A percentile compares a stretch with the other conserved stretches of the same genome.
These are phyloP conservation scores for Morella rubra DNA, from an alignment of 306 rosid genomes.

Conservation along the genomic window DNA sequence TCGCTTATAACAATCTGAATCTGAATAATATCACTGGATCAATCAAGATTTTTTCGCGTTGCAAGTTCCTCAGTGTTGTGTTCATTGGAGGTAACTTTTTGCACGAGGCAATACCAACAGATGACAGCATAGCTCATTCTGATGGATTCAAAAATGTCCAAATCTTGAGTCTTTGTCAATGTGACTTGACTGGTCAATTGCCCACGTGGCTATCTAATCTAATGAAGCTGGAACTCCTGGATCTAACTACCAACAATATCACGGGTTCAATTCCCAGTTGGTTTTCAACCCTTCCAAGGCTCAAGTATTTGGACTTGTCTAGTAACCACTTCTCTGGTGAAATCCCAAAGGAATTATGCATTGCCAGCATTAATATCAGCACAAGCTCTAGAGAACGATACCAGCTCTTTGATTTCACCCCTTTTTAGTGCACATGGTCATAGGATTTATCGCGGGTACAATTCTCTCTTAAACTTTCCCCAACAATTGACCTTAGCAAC, in stretches of 20 bases:
- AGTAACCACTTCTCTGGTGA: not conserved
- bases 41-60: not conserved
- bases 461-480: too few relatives aligned
- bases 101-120: not conserved
- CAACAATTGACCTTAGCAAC: too few relatives aligned
- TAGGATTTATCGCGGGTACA: not conserved
- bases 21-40: conserved; percentile 8
- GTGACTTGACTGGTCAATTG: not conserved
- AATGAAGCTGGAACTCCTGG: not conserved
- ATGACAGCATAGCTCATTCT: not conserved
- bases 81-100: not conserved
- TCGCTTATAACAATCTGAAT: not conserved
- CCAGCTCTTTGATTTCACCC: not conserved
- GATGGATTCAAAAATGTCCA: conserved; percentile 4
- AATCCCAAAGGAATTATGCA: conserved; percentile 2
- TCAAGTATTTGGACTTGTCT: not conserved
- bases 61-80: not conserved
- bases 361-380: not conserved
- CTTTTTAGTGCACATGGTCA: too few relatives aligned
- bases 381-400: not conserved
- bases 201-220: conserved; percentile 7
- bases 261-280: conserved; percentile 7
- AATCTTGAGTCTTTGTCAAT: not conserved
- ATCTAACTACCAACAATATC: not conserved
- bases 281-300: conserved; percentile 4